Percentiles rank a stretch among this genome's conserved stretches.
phyloP scores from a whole-genome alignment of 805 yeast species.

The Starmerella riodocensis region DNA sequence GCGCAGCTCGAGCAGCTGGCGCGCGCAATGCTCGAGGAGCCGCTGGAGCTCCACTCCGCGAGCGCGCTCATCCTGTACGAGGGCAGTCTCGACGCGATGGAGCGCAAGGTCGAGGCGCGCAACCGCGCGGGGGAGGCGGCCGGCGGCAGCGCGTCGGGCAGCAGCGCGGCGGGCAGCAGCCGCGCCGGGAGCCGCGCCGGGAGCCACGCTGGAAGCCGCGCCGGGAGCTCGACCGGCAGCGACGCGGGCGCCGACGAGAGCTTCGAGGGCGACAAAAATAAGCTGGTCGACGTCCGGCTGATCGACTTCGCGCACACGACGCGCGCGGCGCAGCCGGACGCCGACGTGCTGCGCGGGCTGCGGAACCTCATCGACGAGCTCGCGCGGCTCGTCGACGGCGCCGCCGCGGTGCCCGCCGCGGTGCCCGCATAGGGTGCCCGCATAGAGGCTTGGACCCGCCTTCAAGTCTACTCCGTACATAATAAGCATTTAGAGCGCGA shows the following conservation, averaged over 20 bases:
- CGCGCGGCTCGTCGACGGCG: conserved; percentile 4
- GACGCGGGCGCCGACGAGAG: conserved; percentile 7
- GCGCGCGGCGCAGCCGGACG: conserved; percentile 51
- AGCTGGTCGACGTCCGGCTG: conserved; percentile 45
- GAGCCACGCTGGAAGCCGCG: not conserved
- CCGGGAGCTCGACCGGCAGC: not conserved
- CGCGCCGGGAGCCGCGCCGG: not conserved
- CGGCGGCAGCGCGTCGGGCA: no score
- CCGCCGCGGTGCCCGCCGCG: no score
- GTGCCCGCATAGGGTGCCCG: no score
- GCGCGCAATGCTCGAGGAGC: conserved; percentile 44
- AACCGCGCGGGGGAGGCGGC: no score
- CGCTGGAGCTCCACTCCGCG: conserved; percentile 19
- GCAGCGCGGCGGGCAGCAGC: not conserved
- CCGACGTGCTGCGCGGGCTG: conserved; percentile 55
- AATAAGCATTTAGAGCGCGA: no score
- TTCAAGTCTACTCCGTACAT: no score
- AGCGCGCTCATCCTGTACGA: conserved; percentile 57
- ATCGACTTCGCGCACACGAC: conserved; percentile 89
- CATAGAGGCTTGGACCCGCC: no score
- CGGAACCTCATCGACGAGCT: conserved; percentile 38
- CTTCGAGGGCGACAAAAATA: conserved; percentile 25
- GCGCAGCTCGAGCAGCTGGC: conserved; percentile 53
- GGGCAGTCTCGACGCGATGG: conserved; percentile 47
- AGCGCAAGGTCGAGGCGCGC: conserved; percentile 25